Evolutionary conservation across 2,329 filamentous ascomycete species (phyloP).

Genomic region (Fusarium globosum): DNA sequence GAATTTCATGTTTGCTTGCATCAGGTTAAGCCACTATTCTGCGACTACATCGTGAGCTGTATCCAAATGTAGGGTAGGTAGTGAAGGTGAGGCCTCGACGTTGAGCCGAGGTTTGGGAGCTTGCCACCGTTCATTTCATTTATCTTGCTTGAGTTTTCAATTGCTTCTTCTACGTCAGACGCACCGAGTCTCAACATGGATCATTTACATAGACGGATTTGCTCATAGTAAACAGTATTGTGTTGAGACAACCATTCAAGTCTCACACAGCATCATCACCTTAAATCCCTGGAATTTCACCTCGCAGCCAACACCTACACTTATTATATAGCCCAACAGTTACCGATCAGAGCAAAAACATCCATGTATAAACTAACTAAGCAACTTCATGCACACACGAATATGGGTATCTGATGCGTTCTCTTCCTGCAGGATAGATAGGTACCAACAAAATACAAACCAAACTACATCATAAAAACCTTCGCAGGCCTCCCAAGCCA

Average conservation of each 20-base stretch:
- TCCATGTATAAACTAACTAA: conserved; percentile 25
- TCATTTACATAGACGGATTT: neutral
- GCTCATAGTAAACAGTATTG: neutral
- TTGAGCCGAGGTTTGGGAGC: neutral
- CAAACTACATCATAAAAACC: conserved; percentile 17
- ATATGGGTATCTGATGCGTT: conserved; percentile 48
- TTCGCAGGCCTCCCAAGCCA: neutral
- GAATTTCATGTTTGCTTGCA: neutral
- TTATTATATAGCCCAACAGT: conserved; percentile 9
- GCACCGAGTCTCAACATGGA: neutral
- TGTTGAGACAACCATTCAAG: too few species aligned
- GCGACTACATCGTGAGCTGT: neutral
- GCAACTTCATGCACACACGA: conserved; percentile 36
- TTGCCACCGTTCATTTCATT: neutral
- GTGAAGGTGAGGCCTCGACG: neutral
- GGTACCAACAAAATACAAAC: conserved; percentile 30
- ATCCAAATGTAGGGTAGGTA: conserved; percentile 27
- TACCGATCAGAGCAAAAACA: neutral
- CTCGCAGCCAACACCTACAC: neutral
- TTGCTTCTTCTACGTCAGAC: neutral
- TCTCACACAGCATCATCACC: too few species aligned
- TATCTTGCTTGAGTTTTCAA: neutral
- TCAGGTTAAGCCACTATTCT: neutral
- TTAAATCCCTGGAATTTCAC: neutral
- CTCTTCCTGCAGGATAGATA: conserved; percentile 38